Percentiles rank a stretch among this genome's conserved stretches.
These are phyloP conservation scores for thale cress (Arabidopsis thaliana) DNA, from an alignment of 345 rosid genomes.

Conservation along the genomic window DNA sequence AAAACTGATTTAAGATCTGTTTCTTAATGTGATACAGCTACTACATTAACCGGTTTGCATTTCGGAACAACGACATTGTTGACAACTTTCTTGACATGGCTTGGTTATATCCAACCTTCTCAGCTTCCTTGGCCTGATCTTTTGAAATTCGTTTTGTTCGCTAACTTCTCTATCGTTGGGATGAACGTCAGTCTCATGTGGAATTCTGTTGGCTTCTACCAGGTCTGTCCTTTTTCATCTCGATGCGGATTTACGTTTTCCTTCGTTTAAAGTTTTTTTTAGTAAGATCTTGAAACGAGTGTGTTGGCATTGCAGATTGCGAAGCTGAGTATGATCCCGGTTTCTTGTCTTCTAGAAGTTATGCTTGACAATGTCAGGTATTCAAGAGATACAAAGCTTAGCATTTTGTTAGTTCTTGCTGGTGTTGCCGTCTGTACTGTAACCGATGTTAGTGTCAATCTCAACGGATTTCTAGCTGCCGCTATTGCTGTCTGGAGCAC, in stretches of 20 bases:
- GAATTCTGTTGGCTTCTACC: conserved; percentile 99
- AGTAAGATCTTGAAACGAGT: neutral
- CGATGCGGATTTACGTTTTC: neutral
- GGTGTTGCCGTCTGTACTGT: conserved; percentile 99
- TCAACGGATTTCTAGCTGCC: conserved; percentile 91
- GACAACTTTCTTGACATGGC: conserved; percentile 74
- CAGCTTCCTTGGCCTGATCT: conserved; percentile 80
- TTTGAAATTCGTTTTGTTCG: conserved; percentile 84
- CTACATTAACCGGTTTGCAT: conserved; percentile 97
- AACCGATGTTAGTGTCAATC: conserved; percentile 95
- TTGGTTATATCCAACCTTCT: conserved; percentile 86
- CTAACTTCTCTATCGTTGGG: conserved; percentile 97
- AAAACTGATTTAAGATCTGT: neutral
- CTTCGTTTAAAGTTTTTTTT: neutral
- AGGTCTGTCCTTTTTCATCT: conserved; percentile 54
- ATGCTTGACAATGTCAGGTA: conserved; percentile 89
- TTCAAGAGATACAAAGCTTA: conserved; percentile 97
- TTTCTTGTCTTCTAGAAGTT: conserved; percentile 92
- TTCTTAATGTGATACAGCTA: conserved; percentile 65
- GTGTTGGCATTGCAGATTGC: conserved; percentile 69
- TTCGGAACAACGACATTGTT: conserved; percentile 90
- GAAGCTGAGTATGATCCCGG: conserved; percentile 98
- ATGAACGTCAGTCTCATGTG: conserved; percentile 99
- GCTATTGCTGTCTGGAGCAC: conserved; percentile 98
- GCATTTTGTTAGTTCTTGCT: conserved; percentile 85